phyloP scores from a whole-genome alignment of 768 basidiomycete genomes.

The Amanita rubescens region DNA sequence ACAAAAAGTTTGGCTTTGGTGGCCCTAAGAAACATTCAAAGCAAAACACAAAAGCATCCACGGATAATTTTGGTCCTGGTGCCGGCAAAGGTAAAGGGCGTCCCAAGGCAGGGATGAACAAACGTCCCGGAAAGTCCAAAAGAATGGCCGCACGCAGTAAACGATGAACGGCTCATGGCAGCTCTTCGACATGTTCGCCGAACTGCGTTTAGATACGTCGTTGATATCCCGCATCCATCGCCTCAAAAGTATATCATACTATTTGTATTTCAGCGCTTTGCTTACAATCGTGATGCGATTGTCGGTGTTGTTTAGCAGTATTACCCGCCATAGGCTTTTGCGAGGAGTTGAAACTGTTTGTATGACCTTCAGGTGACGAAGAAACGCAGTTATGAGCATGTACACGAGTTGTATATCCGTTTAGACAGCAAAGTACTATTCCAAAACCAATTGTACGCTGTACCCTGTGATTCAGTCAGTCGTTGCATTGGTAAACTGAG shows the following conservation, averaged over 20 bases:
- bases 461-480: constrained; percentile 21
- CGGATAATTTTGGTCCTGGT: constrained; percentile 58
- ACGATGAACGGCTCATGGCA: constrained; percentile 9
- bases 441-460: too few relatives aligned
- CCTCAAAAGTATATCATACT: background rate
- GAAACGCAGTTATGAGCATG: too few relatives aligned
- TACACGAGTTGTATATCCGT: too few relatives aligned
- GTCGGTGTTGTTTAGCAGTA: too few relatives aligned
- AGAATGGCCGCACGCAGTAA: constrained; percentile 38
- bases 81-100: constrained; percentile 25
- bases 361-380: too few relatives aligned
- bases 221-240: background rate
- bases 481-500: constrained; percentile 25
- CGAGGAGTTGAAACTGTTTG: too few relatives aligned
- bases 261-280: too few relatives aligned
- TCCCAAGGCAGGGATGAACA: constrained; percentile 26
- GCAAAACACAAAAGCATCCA: constrained; percentile 76
- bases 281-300: too few relatives aligned
- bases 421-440: too few relatives aligned
- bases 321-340: too few relatives aligned
- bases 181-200: too few relatives aligned
- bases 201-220: background rate
- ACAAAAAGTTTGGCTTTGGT: constrained; percentile 80
- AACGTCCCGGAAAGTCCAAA: constrained; percentile 55
- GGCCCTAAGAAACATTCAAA: constrained; percentile 64